Base-by-base conservation (phyloP, 179 eudicot species). In the Beta macrorhiza region DNA sequence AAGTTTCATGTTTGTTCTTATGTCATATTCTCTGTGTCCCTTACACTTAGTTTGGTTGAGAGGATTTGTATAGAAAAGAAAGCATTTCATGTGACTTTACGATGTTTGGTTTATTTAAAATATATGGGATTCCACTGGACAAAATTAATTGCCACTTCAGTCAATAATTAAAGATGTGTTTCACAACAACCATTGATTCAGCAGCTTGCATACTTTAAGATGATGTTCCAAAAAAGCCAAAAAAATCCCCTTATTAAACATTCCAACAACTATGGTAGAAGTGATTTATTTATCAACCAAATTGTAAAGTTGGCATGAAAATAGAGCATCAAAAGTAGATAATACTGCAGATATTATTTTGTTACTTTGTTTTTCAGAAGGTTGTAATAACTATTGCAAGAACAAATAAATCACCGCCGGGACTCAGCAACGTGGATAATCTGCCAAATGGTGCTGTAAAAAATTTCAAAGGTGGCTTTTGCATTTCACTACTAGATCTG, bases 51-150 rank as follows among this genome's bases (percentile, higher is more conserved):
- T 25, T 0, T 25, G 25, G 25, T 25, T 25, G 25, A 25, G 25
- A 25, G 25, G 25, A 25, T 25, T 25, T 25, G 25, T 25, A 25
- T 25, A 25, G 25, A 25, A 25, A 25, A 25, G 25, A 25, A 25
- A 25, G 25, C 25, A 25, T 25, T 25, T 25, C 25, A 25, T 25
- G 25, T 25, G 25, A 25, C 25, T 25, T 25, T 25, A 25, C 25
- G 25, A 25, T 25, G 25, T 25, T 25, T 25, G 25, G 25, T 25
- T 25, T 25, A 25, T 25, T 25, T 25, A 25, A 25, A 25, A 25
- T 25, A 25, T 25, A 25, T 25, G 25, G 25, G 25, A 25, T 25
- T 73, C 77, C 86, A 76, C 95, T 91, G 91, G 81, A 87, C 84
- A 78, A 80, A 53, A 73, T 79, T 70, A 81, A 82, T 1, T 55